Evolutionary conservation across 805 yeast genomes (phyloP).

Genomic region (Myxozyma geophila): DNA sequence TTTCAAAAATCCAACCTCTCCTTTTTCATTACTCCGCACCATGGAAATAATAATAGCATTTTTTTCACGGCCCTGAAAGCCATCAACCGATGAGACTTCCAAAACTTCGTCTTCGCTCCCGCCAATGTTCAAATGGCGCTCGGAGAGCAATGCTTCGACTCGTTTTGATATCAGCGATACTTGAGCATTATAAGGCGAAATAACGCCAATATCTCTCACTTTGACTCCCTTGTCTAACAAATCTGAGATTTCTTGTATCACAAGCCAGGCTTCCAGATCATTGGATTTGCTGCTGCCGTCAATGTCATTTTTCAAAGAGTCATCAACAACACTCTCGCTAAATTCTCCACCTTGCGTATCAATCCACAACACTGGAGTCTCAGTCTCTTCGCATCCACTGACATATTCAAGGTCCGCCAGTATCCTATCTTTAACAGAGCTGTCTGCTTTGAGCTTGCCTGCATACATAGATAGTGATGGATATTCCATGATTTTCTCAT

Average conservation of each 20-base stretch:
- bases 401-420: conserved; percentile 62
- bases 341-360: conserved; percentile 92
- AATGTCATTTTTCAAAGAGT: conserved; percentile 34
- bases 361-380: conserved; percentile 70
- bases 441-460: conserved; percentile 64
- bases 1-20: conserved; percentile 78
- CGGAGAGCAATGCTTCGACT: conserved; percentile 44
- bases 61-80: conserved; percentile 96
- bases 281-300: conserved; percentile 63
- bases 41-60: conserved; percentile 79
- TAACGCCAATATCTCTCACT: conserved; percentile 71
- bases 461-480: conserved; percentile 71
- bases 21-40: conserved; percentile 75
- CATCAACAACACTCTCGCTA: conserved; percentile 59
- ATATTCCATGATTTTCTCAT: conserved; percentile 72
- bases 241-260: conserved; percentile 57
- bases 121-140: neutral
- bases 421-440: conserved; percentile 54
- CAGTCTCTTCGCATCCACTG: conserved; percentile 59
- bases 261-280: conserved; percentile 73
- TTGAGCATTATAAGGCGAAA: conserved; percentile 91
- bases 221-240: conserved; percentile 59
- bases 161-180: conserved; percentile 62
- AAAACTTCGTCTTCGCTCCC: conserved; percentile 50
- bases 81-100: conserved; percentile 91